These are phyloP conservation scores for Neoscytalidium dimidiatum DNA, from an alignment of 2,329 filamentous ascomycete genomes.

Conservation along the genomic window DNA sequence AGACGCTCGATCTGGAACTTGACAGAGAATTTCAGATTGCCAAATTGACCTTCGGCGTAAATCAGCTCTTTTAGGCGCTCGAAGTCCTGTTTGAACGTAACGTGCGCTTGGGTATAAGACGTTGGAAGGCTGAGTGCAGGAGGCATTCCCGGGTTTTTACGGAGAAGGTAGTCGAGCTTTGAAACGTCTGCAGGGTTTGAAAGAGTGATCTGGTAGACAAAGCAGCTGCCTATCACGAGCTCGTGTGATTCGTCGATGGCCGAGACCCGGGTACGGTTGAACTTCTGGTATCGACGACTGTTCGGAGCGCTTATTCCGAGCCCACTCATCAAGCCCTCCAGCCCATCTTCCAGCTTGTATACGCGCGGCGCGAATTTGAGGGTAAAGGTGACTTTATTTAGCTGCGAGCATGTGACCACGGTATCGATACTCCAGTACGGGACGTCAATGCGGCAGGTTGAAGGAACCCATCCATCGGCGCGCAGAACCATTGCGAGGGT, in stretches of 20 bases:
- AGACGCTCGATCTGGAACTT: constrained; percentile 66
- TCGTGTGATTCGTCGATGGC: constrained; percentile 39
- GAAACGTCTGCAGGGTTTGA: constrained; percentile 27
- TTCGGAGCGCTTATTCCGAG: constrained; percentile 15
- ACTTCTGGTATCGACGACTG: constrained; percentile 17
- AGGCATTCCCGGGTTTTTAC: constrained; percentile 32
- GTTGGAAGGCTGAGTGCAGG: constrained; percentile 9
- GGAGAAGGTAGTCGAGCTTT: constrained; percentile 27
- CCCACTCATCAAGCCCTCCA: constrained; percentile 23
- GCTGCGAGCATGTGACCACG: constrained; percentile 32
- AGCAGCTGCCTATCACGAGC: constrained; percentile 48
- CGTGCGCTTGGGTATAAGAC: not conserved
- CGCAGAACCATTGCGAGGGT: constrained; percentile 30
- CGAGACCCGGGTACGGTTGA: constrained; percentile 32
- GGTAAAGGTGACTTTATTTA: constrained; percentile 40
- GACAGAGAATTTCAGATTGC: constrained; percentile 52
- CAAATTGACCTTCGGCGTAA: constrained; percentile 12
- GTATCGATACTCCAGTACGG: constrained; percentile 45
- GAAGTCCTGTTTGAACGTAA: constrained; percentile 20
- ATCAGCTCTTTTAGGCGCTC: constrained; percentile 11
- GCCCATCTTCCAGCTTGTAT: constrained; percentile 29
- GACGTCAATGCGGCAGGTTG: constrained; percentile 42
- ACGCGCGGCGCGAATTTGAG: constrained; percentile 43
- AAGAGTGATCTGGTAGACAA: constrained; percentile 51
- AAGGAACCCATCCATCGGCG: constrained; percentile 21